Base-by-base conservation (phyloP, 2,329 filamentous ascomycete genomes). In the Claviceps quebecensis region DNA sequence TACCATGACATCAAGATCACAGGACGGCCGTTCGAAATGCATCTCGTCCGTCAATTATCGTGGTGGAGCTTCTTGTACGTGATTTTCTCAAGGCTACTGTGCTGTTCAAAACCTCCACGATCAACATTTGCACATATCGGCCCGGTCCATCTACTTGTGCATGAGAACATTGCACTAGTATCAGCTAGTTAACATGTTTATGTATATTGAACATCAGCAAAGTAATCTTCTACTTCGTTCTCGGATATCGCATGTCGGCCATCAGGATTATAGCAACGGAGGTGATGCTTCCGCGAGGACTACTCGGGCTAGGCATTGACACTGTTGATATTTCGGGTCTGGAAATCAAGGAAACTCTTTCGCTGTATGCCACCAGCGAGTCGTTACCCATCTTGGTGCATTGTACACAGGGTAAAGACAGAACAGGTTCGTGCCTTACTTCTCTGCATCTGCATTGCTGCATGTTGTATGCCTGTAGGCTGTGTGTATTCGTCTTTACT, bases 321-420 rank as follows among this genome's bases (percentile, higher is more conserved):
- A 87, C 82, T 0, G 66, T 95, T 4, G 80, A 86, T 57, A 73
- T 80, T 51, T 87, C 83, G 49, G 78, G 75, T 0, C 63, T 67
- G 1, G 83, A 87, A 60, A 75, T 88, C 17, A 72, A 72, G 23
- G 54, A 65, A 48, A 59, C 60, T 6, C 56, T 70, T 38, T 56
- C 55, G 8, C 52, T 67, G 1, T 68, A 66, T 49, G 56, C 63
- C 5, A 50, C 51, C 7, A 23, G 54, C 2, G 58, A 64, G 0
- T 72, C 72, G 16, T 80, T 81, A 56, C 87, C 88, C 0, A 66
- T 82, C 1, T 63, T 95, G 7, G 69, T 93, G 2, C 87, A 95
- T 65, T 95, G 89, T 65, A 93, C 88, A 0, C 87, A 94, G 60
- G 89, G 89, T 53, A 95, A 95, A 63, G 89, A 95, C 61, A 78